Percentiles rank a stretch among this genome's conserved stretches.
phyloP scores from a whole-genome alignment of 345 rosid species.

The Orychophragmus violaceus region DNA sequence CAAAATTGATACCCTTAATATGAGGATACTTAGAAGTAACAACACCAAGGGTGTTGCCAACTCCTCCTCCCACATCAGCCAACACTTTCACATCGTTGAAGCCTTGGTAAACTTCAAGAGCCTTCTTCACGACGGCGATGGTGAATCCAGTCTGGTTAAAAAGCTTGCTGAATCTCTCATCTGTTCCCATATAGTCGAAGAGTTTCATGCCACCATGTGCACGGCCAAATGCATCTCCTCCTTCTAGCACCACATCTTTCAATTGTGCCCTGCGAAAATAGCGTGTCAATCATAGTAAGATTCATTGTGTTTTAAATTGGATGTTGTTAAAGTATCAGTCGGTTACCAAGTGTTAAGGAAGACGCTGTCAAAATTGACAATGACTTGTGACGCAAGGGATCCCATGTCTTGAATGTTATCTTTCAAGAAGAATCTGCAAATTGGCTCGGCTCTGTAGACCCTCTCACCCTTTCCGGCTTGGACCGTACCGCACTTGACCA shows the following conservation, averaged over 20 bases:
- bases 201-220: slow-evolving; percentile 48
- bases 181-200: slow-evolving; percentile 42
- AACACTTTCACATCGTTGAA: slow-evolving; percentile 39
- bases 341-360: slow-evolving; percentile 31
- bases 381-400: slow-evolving; percentile 35
- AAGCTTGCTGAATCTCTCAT: slow-evolving; percentile 43
- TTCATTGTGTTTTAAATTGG: no score
- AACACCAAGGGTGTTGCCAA: slow-evolving; percentile 42
- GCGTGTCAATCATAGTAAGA: no score
- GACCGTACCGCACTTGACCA: slow-evolving; percentile 22
- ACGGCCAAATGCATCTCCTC: slow-evolving; percentile 56
- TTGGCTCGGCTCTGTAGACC: slow-evolving; percentile 34
- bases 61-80: slow-evolving; percentile 72
- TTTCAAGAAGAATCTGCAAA: slow-evolving; percentile 38
- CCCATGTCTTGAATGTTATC: slow-evolving; percentile 33
- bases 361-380: slow-evolving; percentile 37
- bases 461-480: slow-evolving; percentile 18
- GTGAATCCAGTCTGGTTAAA: slow-evolving; percentile 49
- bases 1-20: slow-evolving; percentile 46
- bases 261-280: slow-evolving; percentile 28
- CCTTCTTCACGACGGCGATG: slow-evolving; percentile 39
- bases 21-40: slow-evolving; percentile 45
- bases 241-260: slow-evolving; percentile 47
- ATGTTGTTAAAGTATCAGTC: no score
- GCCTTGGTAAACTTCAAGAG: slow-evolving; percentile 49